Percentiles rank a stretch among this genome's conserved stretches.
phyloP scores from a whole-genome alignment of 441 rosid species.

The Raphanus hybrid region DNA sequence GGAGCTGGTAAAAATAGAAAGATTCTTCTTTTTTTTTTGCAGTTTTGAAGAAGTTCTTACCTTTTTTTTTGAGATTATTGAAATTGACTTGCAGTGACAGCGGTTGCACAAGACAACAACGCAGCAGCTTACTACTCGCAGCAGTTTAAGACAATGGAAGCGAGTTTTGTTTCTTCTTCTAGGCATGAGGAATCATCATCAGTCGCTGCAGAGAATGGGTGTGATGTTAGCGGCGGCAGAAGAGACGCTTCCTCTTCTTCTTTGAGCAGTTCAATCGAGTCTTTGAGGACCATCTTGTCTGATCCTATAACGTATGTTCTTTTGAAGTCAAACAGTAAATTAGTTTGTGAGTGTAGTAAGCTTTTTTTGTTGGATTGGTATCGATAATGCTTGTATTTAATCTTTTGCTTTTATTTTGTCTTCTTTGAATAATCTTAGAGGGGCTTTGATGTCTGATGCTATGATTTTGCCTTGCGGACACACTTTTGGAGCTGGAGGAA shows the following conservation, averaged over 20 bases:
- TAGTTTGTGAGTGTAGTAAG: conserved; percentile 5
- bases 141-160: conserved; percentile 64
- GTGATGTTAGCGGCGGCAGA: conserved; percentile 82
- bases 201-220: conserved; percentile 54
- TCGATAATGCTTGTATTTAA: neutral
- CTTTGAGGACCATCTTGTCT: conserved; percentile 76
- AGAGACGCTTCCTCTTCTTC: conserved; percentile 59
- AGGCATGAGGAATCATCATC: conserved; percentile 57
- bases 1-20: conserved; percentile 38
- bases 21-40: neutral
- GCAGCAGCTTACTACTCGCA: conserved; percentile 61
- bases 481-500: conserved; percentile 83
- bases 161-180: conserved; percentile 46
- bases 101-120: conserved; percentile 61
- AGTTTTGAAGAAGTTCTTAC: conserved; percentile 23
- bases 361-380: too few species aligned
- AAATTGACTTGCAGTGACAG: conserved; percentile 15
- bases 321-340: conserved; percentile 2
- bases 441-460: conserved; percentile 92
- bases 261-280: conserved; percentile 60
- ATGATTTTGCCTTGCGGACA: conserved; percentile 97
- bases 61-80: conserved; percentile 29
- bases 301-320: conserved; percentile 76
- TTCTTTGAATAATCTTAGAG: conserved; percentile 45
- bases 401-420: neutral